phyloP scores from a whole-genome alignment of 140 eudicot species.

The Ambrosia hybrid region DNA sequence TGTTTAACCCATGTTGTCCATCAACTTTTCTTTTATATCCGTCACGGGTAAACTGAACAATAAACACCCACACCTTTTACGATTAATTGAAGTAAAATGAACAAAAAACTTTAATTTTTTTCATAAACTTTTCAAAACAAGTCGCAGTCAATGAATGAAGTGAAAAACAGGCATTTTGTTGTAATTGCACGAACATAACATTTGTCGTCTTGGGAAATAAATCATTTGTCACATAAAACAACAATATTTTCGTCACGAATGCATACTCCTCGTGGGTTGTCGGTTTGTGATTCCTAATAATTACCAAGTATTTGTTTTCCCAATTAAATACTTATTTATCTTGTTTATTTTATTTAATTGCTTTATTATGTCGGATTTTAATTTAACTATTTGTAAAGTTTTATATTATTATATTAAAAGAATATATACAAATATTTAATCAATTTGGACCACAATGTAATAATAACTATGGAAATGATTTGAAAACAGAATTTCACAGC shows the following conservation, averaged over 20 bases:
- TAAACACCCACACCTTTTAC: too few species aligned
- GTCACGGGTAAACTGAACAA: too few species aligned
- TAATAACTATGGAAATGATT: not conserved
- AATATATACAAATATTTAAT: not conserved
- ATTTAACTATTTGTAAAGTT: not conserved
- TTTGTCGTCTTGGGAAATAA: not conserved
- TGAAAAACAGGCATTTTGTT: not conserved
- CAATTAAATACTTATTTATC: not conserved
- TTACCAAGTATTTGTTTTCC: slow-evolving; percentile 21
- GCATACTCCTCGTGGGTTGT: slow-evolving; percentile 24
- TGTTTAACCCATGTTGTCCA: too few species aligned
- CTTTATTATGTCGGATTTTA: not conserved
- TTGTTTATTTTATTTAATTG: not conserved
- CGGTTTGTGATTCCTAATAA: slow-evolving; percentile 10
- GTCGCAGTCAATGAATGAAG: too few species aligned
- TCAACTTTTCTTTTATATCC: too few species aligned
- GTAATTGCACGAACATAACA: slow-evolving; percentile 8
- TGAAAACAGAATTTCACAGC: slow-evolving; percentile 32
- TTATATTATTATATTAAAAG: not conserved
- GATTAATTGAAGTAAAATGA: too few species aligned
- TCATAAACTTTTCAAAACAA: too few species aligned
- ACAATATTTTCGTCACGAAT: slow-evolving; percentile 8
- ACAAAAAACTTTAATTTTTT: too few species aligned
- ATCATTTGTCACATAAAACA: slow-evolving; percentile 6
- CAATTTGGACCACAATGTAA: slow-evolving; percentile 20